Evolutionary conservation across 2,329 filamentous ascomycete genomes (phyloP).

Genomic region (Trichophyton mentagrophytes): DNA sequence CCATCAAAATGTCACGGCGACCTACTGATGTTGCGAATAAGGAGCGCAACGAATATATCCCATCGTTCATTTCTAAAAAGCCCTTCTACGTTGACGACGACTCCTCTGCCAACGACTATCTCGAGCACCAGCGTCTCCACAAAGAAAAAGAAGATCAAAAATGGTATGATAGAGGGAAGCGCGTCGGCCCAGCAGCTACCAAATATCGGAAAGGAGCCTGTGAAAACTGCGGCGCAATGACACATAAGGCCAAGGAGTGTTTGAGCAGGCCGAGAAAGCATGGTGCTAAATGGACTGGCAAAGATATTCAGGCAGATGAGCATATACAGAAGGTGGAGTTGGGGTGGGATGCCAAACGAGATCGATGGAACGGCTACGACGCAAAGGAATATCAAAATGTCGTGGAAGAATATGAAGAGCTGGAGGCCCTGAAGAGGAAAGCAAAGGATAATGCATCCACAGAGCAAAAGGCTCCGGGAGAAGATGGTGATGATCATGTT

Average conservation of each 20-base stretch:
- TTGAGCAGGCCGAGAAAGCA: slow-evolving; percentile 75
- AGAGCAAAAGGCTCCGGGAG: slow-evolving; percentile 45
- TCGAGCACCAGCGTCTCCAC: slow-evolving; percentile 86
- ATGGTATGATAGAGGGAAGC: slow-evolving; percentile 90
- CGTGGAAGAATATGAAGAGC: slow-evolving; percentile 76
- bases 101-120: slow-evolving; percentile 67
- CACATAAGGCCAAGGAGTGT: slow-evolving; percentile 90
- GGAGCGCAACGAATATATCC: slow-evolving; percentile 97
- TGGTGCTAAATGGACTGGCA: slow-evolving; percentile 83
- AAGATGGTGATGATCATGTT: slow-evolving; percentile 34
- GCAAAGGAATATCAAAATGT: slow-evolving; percentile 71
- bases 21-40: slow-evolving; percentile 48
- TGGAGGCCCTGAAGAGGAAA: slow-evolving; percentile 59
- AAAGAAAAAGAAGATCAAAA: slow-evolving; percentile 55
- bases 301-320: slow-evolving; percentile 88
- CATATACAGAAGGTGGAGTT: slow-evolving; percentile 70
- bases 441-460: slow-evolving; percentile 39
- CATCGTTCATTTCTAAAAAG: slow-evolving; percentile 92
- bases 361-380: slow-evolving; percentile 98
- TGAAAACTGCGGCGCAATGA: slow-evolving; percentile 96
- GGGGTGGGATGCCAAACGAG: slow-evolving; percentile 93
- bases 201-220: slow-evolving; percentile 97
- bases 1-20: slow-evolving; percentile 33
- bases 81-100: slow-evolving; percentile 86
- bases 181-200: slow-evolving; percentile 72